Percentiles rank a stretch among this genome's conserved stretches.
phyloP scores from a whole-genome alignment of 768 basidiomycete species.

The Boletus pseudopeckii region DNA sequence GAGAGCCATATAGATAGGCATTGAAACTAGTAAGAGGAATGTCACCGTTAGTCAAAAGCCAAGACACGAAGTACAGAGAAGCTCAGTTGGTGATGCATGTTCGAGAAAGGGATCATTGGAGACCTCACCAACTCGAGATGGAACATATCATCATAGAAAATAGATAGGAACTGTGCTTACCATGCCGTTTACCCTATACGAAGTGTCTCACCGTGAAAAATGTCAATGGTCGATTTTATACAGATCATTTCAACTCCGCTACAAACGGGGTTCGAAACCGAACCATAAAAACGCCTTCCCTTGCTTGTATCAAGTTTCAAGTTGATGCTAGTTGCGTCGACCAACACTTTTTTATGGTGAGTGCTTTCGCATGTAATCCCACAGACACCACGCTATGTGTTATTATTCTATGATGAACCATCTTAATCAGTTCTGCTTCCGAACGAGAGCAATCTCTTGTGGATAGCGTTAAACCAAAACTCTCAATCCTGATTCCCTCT shows the following conservation, averaged over 20 bases:
- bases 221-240: neutral
- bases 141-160: constrained; percentile 61
- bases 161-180: constrained; percentile 32
- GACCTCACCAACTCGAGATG: constrained; percentile 71
- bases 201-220: neutral
- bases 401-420: constrained; percentile 43
- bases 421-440: constrained; percentile 79
- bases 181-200: neutral
- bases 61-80: constrained; percentile 23
- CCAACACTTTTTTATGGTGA: constrained; percentile 6
- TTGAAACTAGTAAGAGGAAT: neutral
- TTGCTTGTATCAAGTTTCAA: no score
- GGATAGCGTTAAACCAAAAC: constrained; percentile 53
- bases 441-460: constrained; percentile 74
- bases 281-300: neutral
- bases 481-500: constrained; percentile 45
- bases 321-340: neutral
- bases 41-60: constrained; percentile 1
- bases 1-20: no score
- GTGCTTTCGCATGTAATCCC: constrained; percentile 1
- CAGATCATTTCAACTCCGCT: constrained; percentile 11
- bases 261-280: constrained; percentile 30
- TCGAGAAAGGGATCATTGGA: constrained; percentile 68
- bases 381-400: neutral
- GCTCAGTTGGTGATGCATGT: constrained; percentile 69